Percentiles rank a stretch among this genome's conserved stretches.
Conservation (phyloP, 768 basidiomycete genomes). For the Russula compacta region DNA sequence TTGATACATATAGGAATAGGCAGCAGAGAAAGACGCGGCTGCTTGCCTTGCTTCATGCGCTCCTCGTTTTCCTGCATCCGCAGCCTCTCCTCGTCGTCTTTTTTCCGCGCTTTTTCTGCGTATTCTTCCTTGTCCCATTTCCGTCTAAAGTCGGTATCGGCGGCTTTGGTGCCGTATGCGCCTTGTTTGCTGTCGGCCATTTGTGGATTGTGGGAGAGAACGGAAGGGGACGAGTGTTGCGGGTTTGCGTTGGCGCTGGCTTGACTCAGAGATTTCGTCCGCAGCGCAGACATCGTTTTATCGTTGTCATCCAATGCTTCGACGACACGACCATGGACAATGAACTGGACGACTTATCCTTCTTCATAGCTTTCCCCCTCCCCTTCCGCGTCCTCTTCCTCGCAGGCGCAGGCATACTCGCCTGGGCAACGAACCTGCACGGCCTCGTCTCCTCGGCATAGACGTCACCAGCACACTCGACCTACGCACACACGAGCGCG, state of each 20-base stretch:
- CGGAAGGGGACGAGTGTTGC: background rate
- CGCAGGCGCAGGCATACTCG: constrained; percentile 68
- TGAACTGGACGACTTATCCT: constrained; percentile 34
- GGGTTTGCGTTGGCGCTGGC: too few species aligned
- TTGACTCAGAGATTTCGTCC: too few species aligned
- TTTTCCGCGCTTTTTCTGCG: constrained; percentile 34
- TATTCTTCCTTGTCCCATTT: constrained; percentile 43
- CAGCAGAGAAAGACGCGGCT: constrained; percentile 9
- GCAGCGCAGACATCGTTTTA: too few species aligned
- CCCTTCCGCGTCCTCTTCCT: constrained; percentile 87
- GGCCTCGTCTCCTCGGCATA: constrained; percentile 64
- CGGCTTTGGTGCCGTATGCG: constrained; percentile 18
- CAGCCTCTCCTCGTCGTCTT: constrained; percentile 30
- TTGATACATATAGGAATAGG: background rate
- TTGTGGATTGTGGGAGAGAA: background rate
- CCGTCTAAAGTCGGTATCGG: constrained; percentile 26
- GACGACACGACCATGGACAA: constrained; percentile 18
- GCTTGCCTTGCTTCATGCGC: constrained; percentile 67
- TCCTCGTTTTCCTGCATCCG: constrained; percentile 32
- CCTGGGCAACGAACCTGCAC: constrained; percentile 93
- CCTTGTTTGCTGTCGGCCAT: constrained; percentile 21
- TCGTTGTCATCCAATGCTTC: background rate
- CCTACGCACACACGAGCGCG: constrained; percentile 27
- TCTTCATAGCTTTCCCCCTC: constrained; percentile 64
- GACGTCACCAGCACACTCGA: constrained; percentile 69